phyloP scores from a whole-genome alignment of 352 stramenopile species.

The Bremia lactucae region DNA sequence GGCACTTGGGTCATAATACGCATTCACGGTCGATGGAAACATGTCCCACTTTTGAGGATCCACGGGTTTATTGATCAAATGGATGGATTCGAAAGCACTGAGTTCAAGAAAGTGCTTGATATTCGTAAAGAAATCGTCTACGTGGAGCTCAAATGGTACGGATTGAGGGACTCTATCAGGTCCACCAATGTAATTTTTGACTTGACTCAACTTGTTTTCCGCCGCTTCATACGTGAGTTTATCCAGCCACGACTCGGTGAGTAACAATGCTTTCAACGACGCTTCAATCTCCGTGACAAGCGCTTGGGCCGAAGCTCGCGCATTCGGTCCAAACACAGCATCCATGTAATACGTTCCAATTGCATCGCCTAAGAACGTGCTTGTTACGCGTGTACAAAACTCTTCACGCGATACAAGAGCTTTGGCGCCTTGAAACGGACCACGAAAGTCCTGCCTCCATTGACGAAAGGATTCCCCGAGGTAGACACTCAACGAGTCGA shows the following conservation, averaged over 20 bases:
- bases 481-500: conserved; percentile 29
- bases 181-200: conserved; percentile 72
- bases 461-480: conserved; percentile 46
- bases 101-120: conserved; percentile 32
- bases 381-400: conserved; percentile 65
- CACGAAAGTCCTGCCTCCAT: conserved; percentile 41
- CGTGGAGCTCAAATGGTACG: conserved; percentile 44
- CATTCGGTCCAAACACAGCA: conserved; percentile 74
- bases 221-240: conserved; percentile 67
- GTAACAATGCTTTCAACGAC: conserved; percentile 66
- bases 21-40: conserved; percentile 89
- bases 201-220: conserved; percentile 83
- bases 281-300: conserved; percentile 83
- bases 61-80: conserved; percentile 33
- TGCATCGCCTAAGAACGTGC: conserved; percentile 74
- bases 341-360: conserved; percentile 85
- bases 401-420: conserved; percentile 26
- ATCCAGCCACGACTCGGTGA: conserved; percentile 84
- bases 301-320: conserved; percentile 59
- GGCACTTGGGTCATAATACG: conserved; percentile 50
- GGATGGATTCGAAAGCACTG: conserved; percentile 17
- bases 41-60: conserved; percentile 72
- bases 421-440: conserved; percentile 21
- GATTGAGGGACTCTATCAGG: conserved; percentile 30
- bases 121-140: conserved; percentile 46